Conservation (phyloP, 2,329 filamentous ascomycete species). For the Colletotrichum eremochloae region DNA sequence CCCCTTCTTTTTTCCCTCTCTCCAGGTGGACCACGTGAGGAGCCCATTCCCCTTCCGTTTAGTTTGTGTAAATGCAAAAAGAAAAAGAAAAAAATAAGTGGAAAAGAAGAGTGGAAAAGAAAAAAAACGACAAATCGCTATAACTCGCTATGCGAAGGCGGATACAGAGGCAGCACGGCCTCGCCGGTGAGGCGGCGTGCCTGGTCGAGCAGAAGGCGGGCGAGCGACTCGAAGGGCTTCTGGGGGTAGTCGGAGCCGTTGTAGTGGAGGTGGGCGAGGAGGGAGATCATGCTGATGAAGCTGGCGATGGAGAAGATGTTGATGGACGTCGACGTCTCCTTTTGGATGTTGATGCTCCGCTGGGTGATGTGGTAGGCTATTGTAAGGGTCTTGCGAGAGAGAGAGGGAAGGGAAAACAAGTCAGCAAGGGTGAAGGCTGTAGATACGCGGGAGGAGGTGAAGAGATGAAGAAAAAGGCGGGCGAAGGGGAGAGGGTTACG, state of each 20-base stretch:
- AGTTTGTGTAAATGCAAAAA: too few species aligned
- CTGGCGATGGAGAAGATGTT: constrained; percentile 82
- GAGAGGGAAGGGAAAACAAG: constrained; percentile 14
- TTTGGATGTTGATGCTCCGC: constrained; percentile 83
- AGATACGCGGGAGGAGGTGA: too few species aligned
- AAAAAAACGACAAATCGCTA: background rate
- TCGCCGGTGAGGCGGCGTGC: constrained; percentile 18
- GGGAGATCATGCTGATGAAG: constrained; percentile 79
- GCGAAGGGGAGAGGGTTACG: background rate
- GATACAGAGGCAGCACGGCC: constrained; percentile 11
- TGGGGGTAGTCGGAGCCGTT: constrained; percentile 72
- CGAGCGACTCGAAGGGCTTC: constrained; percentile 58
- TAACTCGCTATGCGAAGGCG: constrained; percentile 23
- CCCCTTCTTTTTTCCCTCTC: background rate
- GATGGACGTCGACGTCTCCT: constrained; percentile 83
- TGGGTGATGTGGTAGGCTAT: constrained; percentile 82
- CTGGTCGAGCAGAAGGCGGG: constrained; percentile 23
- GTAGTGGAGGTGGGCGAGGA: constrained; percentile 76
- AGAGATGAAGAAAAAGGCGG: background rate
- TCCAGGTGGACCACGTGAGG: background rate
- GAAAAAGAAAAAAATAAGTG: too few species aligned
- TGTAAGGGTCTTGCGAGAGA: constrained; percentile 70
- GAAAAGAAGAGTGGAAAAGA: background rate
- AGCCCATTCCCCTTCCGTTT: background rate
- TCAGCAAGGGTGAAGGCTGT: background rate